Percentiles rank a stretch among this genome's conserved stretches.
phyloP scores from a whole-genome alignment of 805 yeast species.

The Saturnispora ahearnii region DNA sequence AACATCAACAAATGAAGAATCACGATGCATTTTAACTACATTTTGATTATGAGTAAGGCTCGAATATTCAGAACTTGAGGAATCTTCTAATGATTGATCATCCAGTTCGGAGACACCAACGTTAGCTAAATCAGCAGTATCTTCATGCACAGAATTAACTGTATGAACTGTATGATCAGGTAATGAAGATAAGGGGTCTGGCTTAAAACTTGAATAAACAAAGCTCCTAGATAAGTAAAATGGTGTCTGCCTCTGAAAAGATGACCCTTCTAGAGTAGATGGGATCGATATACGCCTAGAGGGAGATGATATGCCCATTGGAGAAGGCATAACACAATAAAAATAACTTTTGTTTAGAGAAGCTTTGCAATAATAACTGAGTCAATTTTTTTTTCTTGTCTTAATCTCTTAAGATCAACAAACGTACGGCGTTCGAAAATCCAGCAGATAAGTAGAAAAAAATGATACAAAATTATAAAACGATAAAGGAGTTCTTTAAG shows the following conservation, averaged over 20 bases:
- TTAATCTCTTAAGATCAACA: not conserved
- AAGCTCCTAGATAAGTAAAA: slow-evolving; percentile 32
- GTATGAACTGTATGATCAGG: slow-evolving; percentile 30
- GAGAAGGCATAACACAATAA: not conserved
- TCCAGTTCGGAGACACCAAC: slow-evolving; percentile 40
- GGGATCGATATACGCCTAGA: not conserved
- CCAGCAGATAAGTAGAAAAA: not conserved
- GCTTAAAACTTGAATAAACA: slow-evolving; percentile 28
- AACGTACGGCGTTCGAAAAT: not conserved
- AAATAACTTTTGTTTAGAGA: not conserved
- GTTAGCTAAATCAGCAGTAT: slow-evolving; percentile 47
- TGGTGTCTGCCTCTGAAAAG: not conserved
- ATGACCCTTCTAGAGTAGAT: not conserved
- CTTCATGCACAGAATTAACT: slow-evolving; percentile 44
- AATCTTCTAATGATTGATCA: slow-evolving; percentile 2
- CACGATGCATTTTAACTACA: not conserved
- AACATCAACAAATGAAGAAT: not conserved
- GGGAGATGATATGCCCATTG: not conserved
- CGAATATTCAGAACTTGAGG: not conserved
- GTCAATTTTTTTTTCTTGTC: not conserved
- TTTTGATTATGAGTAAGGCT: not conserved
- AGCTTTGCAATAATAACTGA: not conserved
- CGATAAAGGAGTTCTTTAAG: not conserved
- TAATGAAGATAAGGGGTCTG: slow-evolving; percentile 14
- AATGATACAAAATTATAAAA: not conserved